Base-by-base conservation (phyloP, 2,329 filamentous ascomycete genomes). In the Talaromyces albobiverticillius region DNA sequence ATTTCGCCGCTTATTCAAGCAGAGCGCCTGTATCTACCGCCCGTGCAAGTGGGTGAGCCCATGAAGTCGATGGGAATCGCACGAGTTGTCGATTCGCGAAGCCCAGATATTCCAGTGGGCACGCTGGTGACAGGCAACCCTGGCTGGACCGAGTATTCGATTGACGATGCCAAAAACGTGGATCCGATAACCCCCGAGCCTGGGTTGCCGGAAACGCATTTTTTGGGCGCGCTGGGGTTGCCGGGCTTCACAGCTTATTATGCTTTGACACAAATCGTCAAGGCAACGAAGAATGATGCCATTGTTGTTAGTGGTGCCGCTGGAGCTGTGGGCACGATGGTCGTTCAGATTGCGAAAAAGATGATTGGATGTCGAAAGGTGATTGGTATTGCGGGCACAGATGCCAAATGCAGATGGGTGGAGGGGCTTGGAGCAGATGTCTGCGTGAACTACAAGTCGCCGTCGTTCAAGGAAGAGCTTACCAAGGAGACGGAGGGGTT, bases 301-400 rank as follows among this genome's bases (percentile, higher is more conserved):
- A 45, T 58, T 38, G 47, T 58, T 13, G 23, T 58, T 16, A 46
- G 34, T 26, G 56, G 54, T 29, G 56, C 56, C 1, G 54, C 54
- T 7, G 56, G 56, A 9, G 54, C 56, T 2, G 54, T 57, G 16
- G 56, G 56, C 23, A 42, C 29, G 14, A 40, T 53, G 22, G 56
- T 42, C 10, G 56, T 57, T 10, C 56, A 58, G 54, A 46, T 58
- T 25, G 56, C 56, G 5, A 58, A 57, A 48, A 48, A 48, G n/a
- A 32, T 48, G 46, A 32, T 48, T 22, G 31, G 46, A 18, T 48
- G 46, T 20, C n/a, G 23, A n/a, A 46, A 46, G 42, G 46, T 48
- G 9, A 48, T 48, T 34, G 46, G 46, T 32, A 48, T 48, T 16
- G 46, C 46, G 14, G 46, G 31, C 29, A 48, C 46, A 20, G 46